Base-by-base conservation (phyloP, 805 yeast genomes). In the Metschnikowia cubensis region DNA sequence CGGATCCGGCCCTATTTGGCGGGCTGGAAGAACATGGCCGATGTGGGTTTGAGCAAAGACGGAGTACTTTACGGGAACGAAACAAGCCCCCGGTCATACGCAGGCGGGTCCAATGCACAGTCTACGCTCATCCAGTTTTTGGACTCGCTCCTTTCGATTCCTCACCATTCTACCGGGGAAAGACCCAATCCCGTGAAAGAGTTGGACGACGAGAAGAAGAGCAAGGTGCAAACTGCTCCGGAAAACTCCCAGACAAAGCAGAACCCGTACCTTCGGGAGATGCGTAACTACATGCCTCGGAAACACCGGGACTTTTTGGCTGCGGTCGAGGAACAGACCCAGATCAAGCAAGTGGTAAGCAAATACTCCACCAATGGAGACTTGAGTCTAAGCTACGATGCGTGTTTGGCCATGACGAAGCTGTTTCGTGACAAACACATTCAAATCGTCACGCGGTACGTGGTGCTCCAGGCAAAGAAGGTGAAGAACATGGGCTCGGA, bases 101-200 rank as follows among this genome's bases (percentile, higher is more conserved):
- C 96, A 15, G 98, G 98, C 25, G 98, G 98, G 0, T 87, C 96
- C 3, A 91, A 91, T 64, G 97, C 96, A 0, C 98, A 91, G 68
- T 83, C 91, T 42, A 88, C 97, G 2, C 74, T 91, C 59, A 87
- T 92, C 54, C 97, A 91, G 68, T 84, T 89, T 22, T 73, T 91
- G 53, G 98, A 91, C 63, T 79, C 88, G 22, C 66, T 89, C 15
- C 74, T 91, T 37, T 82, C 82, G 43, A 86, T 91, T 14, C 83
- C 83, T 51, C 98, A 91, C 66, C 78, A 76, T 54, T 84, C 96
- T 4, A 83, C 92, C 1, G 96, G 96, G 3, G 76, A 77, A 48
- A 67, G 84, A 50, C 74, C 62, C 0, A 43, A 35, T 7, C 32
- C 32, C 1, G 35, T 36, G 14, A 32, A 35, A 21, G 31, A 47